phyloP scores from a whole-genome alignment of 164 flowering plant species.

The Annona squamosa region DNA sequence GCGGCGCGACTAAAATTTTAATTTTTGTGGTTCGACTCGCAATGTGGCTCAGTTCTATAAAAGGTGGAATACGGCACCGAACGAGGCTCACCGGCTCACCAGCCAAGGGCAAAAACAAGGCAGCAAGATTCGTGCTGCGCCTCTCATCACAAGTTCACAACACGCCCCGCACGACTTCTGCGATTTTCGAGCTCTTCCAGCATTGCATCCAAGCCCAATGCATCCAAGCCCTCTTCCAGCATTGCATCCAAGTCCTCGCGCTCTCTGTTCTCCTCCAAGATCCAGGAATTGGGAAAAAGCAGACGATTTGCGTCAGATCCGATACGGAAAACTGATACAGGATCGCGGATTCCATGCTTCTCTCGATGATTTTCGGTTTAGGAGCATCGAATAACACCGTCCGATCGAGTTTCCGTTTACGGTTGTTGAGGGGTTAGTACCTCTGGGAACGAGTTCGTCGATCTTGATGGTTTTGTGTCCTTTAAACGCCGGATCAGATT shows the following conservation, averaged over 20 bases:
- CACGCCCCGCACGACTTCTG: slow-evolving; percentile 9
- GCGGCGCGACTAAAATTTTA: too few species aligned
- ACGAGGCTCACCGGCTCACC: slow-evolving; percentile 5
- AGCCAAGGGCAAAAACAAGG: slow-evolving; percentile 11
- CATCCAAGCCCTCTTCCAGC: background rate
- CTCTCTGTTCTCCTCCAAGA: background rate
- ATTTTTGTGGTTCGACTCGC: too few species aligned
- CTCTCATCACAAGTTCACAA: slow-evolving; percentile 28
- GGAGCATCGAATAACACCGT: slow-evolving; percentile 24
- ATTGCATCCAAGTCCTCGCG: slow-evolving; percentile 6
- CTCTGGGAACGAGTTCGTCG: background rate
- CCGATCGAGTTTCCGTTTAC: background rate
- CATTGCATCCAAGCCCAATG: slow-evolving; percentile 1
- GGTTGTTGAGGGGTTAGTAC: slow-evolving; percentile 7
- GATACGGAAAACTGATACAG: background rate
- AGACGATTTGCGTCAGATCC: background rate
- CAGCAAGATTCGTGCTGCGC: slow-evolving; percentile 35
- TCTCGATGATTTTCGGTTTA: slow-evolving; percentile 29
- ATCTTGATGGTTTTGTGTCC: background rate
- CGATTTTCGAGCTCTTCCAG: slow-evolving; percentile 13
- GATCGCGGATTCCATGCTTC: slow-evolving; percentile 8
- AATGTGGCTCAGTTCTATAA: background rate
- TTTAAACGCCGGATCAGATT: background rate
- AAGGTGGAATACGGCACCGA: slow-evolving; percentile 1
- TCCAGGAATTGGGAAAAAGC: background rate